A percentile compares a stretch with the other conserved stretches of the same genome.
Evolutionary conservation across 805 yeast species (phyloP).

Genomic region (Hyphopichia homilentoma): DNA sequence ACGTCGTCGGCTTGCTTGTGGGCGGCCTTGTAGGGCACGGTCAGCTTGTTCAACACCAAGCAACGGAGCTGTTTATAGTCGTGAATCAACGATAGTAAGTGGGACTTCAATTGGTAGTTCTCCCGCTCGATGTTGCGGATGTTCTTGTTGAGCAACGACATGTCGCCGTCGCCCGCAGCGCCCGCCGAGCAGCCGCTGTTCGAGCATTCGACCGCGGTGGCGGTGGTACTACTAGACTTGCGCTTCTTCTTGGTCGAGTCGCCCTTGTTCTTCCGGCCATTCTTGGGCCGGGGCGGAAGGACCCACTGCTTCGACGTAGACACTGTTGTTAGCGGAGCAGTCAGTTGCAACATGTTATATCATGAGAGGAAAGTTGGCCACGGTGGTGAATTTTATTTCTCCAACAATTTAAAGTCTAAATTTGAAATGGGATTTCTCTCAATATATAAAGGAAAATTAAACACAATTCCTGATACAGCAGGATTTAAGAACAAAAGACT

Average conservation of each 20-base stretch:
- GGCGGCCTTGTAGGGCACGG: constrained; percentile 1
- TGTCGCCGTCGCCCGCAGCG: background rate
- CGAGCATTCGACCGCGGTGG: background rate
- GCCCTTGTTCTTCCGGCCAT: background rate
- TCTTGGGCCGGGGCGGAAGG: constrained; percentile 1
- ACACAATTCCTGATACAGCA: no score
- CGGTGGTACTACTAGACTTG: background rate
- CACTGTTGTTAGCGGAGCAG: background rate
- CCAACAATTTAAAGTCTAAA: no score
- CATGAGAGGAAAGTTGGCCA: no score
- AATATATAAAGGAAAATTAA: no score
- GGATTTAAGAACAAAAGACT: no score
- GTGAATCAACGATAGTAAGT: constrained; percentile 33
- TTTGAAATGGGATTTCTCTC: no score
- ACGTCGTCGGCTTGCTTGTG: constrained; percentile 1
- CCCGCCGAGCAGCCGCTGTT: background rate
- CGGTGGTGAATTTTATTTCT: no score
- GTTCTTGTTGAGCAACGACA: constrained; percentile 5
- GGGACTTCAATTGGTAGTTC: constrained; percentile 31
- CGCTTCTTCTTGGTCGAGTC: background rate
- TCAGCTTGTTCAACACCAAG: constrained; percentile 19
- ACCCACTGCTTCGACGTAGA: constrained; percentile 1
- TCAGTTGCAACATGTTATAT: no score
- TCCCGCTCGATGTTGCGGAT: constrained; percentile 23
- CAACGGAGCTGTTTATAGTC: constrained; percentile 36